Evolutionary conservation across 345 rosid genomes (phyloP), one percentile per base, ranked within the genome.

Genomic region (Balakata baccata): DNA sequence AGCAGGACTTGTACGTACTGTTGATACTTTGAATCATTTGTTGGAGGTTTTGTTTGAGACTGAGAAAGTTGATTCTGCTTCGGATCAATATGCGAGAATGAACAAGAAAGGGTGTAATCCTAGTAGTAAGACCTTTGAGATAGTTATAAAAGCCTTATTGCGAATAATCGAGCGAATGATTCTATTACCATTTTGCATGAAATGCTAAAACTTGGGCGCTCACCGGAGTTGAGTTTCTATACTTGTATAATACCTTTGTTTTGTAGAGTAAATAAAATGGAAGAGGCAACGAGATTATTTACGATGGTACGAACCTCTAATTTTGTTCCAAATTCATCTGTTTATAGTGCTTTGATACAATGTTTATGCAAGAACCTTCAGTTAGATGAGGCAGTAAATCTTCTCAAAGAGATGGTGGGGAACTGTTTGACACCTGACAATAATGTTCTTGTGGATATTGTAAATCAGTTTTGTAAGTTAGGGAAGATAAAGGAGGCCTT

Each of bases 51-150:
- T 86, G 75, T 79, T 86, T 72, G 72, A 83, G 67, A 79, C 79
- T 22, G 79, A 38, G 8, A 78, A 74, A 82, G 68, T 83, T 23
- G 85, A 80, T 63, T 62, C 72, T 59, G 87, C 82, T 65, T 77
- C 86, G 79, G 75, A 85, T 83, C 89, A 88, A 59, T 88, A 84
- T 76, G 25, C 76, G 73, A 84, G 92, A 77, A 80, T 88, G 76
- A 51, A 75, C 38, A 86, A 80, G 78, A 88, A 86, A 77, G 81
- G 83, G 11, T 85, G 84, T 66, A 43, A 46, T 77, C 88, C 88
- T 16, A 81, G 80, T 54, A 57, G 82, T 69, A 77, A 71, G 78
- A 88, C 89, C 2, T 86, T 81, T 22, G 86, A 88, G 77, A 72
- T 88, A 68, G 80, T 88, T 47, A 75, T 85, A 46, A 77, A 53